Conservation (phyloP, 371 early-diverging fungal species). For the Mucor racemosus region DNA sequence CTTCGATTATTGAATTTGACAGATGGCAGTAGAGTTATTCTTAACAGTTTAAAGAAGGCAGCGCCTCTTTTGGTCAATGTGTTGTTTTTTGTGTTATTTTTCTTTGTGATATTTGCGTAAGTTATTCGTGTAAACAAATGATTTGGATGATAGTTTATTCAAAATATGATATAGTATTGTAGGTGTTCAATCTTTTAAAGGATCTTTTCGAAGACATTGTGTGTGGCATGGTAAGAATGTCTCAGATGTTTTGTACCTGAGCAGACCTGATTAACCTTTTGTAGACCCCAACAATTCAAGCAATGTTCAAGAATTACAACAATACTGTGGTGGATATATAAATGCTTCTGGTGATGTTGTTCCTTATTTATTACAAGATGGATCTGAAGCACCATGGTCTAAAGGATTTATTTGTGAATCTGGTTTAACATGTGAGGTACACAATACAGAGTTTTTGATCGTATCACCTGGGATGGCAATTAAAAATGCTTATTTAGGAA, state of each 20-base stretch:
- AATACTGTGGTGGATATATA: constrained; percentile 59
- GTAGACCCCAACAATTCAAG: constrained; percentile 43
- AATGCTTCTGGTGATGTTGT: constrained; percentile 20
- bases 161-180: constrained; percentile 45
- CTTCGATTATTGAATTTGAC: constrained; percentile 66
- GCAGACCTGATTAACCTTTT: background rate
- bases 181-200: constrained; percentile 71
- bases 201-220: constrained; percentile 65
- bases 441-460: background rate
- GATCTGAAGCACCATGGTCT: constrained; percentile 35
- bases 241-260: background rate
- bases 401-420: constrained; percentile 66
- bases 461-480: background rate
- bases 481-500: constrained; percentile 34
- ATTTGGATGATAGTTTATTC: background rate
- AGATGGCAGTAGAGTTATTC: constrained; percentile 62
- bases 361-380: constrained; percentile 35
- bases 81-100: constrained; percentile 64
- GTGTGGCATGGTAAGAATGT: constrained; percentile 52
- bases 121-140: background rate
- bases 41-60: constrained; percentile 67
- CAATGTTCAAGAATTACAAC: constrained; percentile 35
- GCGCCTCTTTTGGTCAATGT: constrained; percentile 67
- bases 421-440: constrained; percentile 58
- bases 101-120: constrained; percentile 69